These are phyloP conservation scores for Penicillium herquei DNA, from an alignment of 495 filamentous ascomycete species.

Conservation along the genomic window DNA sequence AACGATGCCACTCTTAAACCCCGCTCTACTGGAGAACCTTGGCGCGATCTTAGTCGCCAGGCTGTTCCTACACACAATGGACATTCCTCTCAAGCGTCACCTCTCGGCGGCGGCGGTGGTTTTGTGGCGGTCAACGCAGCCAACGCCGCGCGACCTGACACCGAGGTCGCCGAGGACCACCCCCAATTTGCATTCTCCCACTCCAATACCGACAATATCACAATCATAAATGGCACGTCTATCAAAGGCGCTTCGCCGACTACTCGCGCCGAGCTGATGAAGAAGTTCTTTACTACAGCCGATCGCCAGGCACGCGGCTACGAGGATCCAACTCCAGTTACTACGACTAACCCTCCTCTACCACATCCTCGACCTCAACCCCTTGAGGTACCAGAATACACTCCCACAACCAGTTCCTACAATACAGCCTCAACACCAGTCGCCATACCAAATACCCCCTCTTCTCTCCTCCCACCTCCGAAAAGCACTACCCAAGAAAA, in stretches of 20 bases:
- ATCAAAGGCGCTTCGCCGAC: constrained; percentile 54
- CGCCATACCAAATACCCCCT: constrained; percentile 51
- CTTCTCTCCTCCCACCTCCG: constrained; percentile 49
- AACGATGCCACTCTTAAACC: constrained; percentile 42
- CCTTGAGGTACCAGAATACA: constrained; percentile 40
- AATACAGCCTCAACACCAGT: constrained; percentile 40
- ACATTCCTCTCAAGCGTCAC: constrained; percentile 32
- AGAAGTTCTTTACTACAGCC: constrained; percentile 57
- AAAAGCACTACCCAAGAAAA: constrained; percentile 49
- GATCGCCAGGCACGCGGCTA: constrained; percentile 45
- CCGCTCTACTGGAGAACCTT: constrained; percentile 33
- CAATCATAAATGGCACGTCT: constrained; percentile 49
- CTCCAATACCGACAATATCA: constrained; percentile 45
- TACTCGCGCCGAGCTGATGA: constrained; percentile 52
- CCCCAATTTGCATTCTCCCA: constrained; percentile 44
- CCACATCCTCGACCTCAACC: constrained; percentile 33
- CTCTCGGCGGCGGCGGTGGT: constrained; percentile 29
- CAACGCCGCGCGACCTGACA: constrained; percentile 43
- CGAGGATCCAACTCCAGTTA: constrained; percentile 29
- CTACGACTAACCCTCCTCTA: constrained; percentile 25
- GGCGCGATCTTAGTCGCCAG: constrained; percentile 37
- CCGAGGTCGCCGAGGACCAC: constrained; percentile 34
- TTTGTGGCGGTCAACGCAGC: constrained; percentile 59
- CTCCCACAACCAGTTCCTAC: constrained; percentile 19
- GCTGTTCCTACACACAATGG: constrained; percentile 23